These are phyloP conservation scores for Penicillium taxi DNA, from an alignment of 495 filamentous ascomycete species.

Conservation along the genomic window DNA sequence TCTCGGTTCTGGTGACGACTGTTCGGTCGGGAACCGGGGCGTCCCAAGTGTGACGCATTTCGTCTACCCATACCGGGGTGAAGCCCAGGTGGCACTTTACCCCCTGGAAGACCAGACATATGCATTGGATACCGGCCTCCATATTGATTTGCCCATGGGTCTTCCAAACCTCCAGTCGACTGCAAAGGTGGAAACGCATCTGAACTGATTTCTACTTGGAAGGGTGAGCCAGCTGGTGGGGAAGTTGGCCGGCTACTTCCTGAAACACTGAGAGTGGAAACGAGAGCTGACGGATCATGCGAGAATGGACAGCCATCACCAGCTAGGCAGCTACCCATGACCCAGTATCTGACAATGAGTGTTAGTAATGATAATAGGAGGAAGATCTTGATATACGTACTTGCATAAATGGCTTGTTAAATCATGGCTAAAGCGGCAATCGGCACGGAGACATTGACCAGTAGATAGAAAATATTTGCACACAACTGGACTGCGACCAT, in stretches of 20 bases:
- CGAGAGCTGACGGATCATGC: constrained; percentile 81
- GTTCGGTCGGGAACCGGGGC: constrained; percentile 75
- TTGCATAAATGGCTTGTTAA: constrained; percentile 95
- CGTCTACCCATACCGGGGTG: constrained; percentile 38
- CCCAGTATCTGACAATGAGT: constrained; percentile 65
- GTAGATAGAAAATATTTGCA: constrained; percentile 95
- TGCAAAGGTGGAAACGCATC: constrained; percentile 84
- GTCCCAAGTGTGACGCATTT: constrained; percentile 42
- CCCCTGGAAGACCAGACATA: constrained; percentile 20
- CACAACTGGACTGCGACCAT: constrained; percentile 71
- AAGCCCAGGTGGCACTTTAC: constrained; percentile 23
- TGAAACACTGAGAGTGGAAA: constrained; percentile 57
- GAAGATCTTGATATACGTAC: constrained; percentile 50
- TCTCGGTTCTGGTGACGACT: constrained; percentile 76
- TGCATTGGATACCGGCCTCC: constrained; percentile 32
- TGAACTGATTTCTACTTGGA: constrained; percentile 69
- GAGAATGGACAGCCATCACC: constrained; percentile 95
- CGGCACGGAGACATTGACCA: constrained; percentile 85
- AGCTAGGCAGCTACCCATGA: constrained; percentile 92
- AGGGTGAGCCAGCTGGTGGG: constrained; percentile 42
- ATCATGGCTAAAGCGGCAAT: constrained; percentile 97
- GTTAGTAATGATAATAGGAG: constrained; percentile 1
- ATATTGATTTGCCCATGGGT: constrained; percentile 54
- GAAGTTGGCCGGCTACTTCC: constrained; percentile 40
- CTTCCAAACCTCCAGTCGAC: constrained; percentile 24